phyloP scores from a whole-genome alignment of 768 basidiomycete species.

The Tulasnella sp. region DNA sequence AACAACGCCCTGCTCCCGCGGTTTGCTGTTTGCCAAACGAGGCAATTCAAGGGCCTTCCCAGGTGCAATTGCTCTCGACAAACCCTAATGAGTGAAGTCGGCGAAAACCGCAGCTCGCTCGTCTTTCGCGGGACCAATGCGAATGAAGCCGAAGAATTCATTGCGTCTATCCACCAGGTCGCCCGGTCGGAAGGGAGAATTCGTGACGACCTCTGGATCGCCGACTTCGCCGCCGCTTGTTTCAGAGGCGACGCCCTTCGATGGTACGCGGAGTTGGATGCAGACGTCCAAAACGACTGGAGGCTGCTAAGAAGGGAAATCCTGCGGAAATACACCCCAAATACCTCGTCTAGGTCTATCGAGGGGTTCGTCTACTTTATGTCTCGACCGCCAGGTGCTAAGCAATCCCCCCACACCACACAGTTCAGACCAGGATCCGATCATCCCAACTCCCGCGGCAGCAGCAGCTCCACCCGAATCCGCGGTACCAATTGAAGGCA shows the following conservation, averaged over 20 bases:
- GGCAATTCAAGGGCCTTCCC: not conserved
- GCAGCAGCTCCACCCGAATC: not conserved
- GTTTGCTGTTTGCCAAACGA: not conserved
- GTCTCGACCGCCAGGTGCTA: not conserved
- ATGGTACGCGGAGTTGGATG: not conserved
- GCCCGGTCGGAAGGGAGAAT: not conserved
- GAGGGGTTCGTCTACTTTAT: not conserved
- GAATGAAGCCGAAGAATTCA: not conserved
- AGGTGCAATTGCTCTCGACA: not conserved
- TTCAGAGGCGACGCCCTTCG: not conserved
- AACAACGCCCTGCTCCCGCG: no score
- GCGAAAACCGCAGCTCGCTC: not conserved
- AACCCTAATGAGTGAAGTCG: not conserved
- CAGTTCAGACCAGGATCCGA: not conserved
- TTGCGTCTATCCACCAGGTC: not conserved
- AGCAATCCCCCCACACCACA: not conserved
- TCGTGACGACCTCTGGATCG: not conserved
- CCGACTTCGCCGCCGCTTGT: not conserved
- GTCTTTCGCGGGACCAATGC: not conserved
- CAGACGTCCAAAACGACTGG: slow-evolving; percentile 3
- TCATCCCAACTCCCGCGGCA: not conserved
- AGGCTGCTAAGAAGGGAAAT: not conserved
- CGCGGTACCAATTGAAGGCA: not conserved
- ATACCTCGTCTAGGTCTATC: not conserved
- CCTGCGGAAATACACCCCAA: not conserved